Evolutionary conservation across 2,329 filamentous ascomycete genomes (phyloP).

Genomic region (Trichoderma semiorbis): DNA sequence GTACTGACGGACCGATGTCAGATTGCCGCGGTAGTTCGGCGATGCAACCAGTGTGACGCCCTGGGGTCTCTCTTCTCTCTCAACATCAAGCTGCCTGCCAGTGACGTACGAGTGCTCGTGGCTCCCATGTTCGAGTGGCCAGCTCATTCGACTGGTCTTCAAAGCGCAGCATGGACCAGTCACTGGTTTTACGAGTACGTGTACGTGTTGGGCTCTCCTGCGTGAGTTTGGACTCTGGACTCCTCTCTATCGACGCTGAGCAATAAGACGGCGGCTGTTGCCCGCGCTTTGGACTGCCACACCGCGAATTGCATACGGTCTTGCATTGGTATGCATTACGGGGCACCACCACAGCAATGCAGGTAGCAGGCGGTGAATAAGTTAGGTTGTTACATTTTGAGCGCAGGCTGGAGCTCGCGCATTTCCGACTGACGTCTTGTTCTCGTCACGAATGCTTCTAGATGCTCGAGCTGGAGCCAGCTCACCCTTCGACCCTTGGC

Average conservation of each 20-base stretch:
- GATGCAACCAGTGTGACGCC: background rate
- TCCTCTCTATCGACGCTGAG: background rate
- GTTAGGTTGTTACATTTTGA: background rate
- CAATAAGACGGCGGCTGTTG: background rate
- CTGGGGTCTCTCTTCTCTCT: background rate
- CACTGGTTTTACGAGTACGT: background rate
- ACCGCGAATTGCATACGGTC: conserved; percentile 5
- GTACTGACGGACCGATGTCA: background rate
- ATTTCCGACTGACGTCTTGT: conserved; percentile 13
- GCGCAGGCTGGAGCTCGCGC: conserved; percentile 4
- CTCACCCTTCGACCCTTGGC: background rate
- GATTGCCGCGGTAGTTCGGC: background rate
- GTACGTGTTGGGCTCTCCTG: background rate
- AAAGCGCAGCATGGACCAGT: conserved; percentile 6
- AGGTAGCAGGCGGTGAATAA: conserved; percentile 13
- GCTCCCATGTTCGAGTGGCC: background rate
- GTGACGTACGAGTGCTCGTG: background rate
- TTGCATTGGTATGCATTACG: conserved; percentile 16
- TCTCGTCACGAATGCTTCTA: conserved; percentile 14
- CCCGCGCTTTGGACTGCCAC: conserved; percentile 1
- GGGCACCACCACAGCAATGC: conserved; percentile 11
- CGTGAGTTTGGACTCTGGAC: background rate
- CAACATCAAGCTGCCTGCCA: background rate
- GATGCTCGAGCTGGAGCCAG: conserved; percentile 15
- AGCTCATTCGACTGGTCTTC: background rate